Evolutionary conservation across 2,329 filamentous ascomycete species (phyloP), one percentile per base, ranked within the genome.

Genomic region (Dactylellina cionopaga): DNA sequence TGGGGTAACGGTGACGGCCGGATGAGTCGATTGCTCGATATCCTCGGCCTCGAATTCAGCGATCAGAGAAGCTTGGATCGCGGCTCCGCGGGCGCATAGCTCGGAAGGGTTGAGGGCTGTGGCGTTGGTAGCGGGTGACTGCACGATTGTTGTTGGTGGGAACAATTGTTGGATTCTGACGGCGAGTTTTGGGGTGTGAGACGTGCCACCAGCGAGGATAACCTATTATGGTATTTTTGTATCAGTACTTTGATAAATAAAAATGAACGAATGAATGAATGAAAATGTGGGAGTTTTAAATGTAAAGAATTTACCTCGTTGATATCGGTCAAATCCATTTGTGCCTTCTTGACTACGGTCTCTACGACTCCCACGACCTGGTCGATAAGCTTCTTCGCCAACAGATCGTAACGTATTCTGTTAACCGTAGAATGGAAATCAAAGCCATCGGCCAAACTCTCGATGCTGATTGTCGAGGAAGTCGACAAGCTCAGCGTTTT

Each of bases 401-500:
- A 86, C 76, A 95, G 89, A 83, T 99, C 95, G 82, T 94, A 99
- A 77, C 95, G 89, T 77, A 94, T 87, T 78, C 95, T 86, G 87
- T 98, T 99, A 82, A 99, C 89, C 75, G 92, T 96, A 74, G 91
- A 88, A 76, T 90, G 88, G 83, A 94, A 99, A 83, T 99, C 95
- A 77, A 93, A 86, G 73, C 95, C 95, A 75, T 94, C 90, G 4
- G 90, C 88, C 78, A 99, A 85, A 81, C 89, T 92, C 84, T 99
- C 95, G 58, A 99, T 90, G 80, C 91, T 95, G 84, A 98, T 94
- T 80, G 88, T 91, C 71, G 94, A 93, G 79, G 94, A 94, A 79
- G 86, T 89, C 76, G 94, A 92, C 78, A 97, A 86, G 79, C 90
- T 95, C 71, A 99, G 87, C 19, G 93, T 89, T 84, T 95, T 95